Conservation (phyloP, 2,329 filamentous ascomycete genomes). For the Colletotrichum echinochloae region DNA sequence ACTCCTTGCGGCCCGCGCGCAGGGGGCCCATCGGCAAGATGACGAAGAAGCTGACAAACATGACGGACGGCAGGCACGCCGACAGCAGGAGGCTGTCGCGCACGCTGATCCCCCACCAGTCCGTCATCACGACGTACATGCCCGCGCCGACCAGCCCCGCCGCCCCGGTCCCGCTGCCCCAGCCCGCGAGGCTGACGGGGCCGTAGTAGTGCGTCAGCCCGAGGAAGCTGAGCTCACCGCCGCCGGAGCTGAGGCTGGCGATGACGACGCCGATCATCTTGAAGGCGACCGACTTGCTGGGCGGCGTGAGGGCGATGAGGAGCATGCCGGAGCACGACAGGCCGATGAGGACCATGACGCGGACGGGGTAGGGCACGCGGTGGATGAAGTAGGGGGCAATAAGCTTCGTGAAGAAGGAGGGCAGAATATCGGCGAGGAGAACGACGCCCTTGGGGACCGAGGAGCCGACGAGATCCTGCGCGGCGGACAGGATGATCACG, state of each 20-base stretch:
- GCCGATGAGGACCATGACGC: slow-evolving; percentile 79
- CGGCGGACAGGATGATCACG: slow-evolving; percentile 94
- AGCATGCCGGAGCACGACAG: slow-evolving; percentile 90
- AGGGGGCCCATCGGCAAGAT: slow-evolving; percentile 79
- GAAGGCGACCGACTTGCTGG: slow-evolving; percentile 71
- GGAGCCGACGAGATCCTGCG: slow-evolving; percentile 93
- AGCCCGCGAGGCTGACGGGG: slow-evolving; percentile 85
- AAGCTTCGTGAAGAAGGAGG: slow-evolving; percentile 89
- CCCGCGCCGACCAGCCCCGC: slow-evolving; percentile 90
- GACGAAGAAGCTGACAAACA: slow-evolving; percentile 88
- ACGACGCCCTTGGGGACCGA: slow-evolving; percentile 92
- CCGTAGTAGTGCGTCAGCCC: slow-evolving; percentile 95
- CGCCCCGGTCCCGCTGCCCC: slow-evolving; percentile 92
- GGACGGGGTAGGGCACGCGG: slow-evolving; percentile 80
- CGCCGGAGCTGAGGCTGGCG: slow-evolving; percentile 86
- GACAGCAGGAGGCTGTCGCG: slow-evolving; percentile 80
- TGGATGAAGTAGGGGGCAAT: slow-evolving; percentile 95
- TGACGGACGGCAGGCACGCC: slow-evolving; percentile 82
- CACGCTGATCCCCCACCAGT: slow-evolving; percentile 80
- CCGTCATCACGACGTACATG: slow-evolving; percentile 87
- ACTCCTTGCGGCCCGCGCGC: slow-evolving; percentile 62
- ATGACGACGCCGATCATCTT: slow-evolving; percentile 88
- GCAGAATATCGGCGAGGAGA: slow-evolving; percentile 91
- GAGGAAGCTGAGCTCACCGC: slow-evolving; percentile 90
- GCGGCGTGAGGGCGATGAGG: slow-evolving; percentile 83